Base-by-base conservation (phyloP, 306 rosid genomes). In the Malus sylvestris region DNA sequence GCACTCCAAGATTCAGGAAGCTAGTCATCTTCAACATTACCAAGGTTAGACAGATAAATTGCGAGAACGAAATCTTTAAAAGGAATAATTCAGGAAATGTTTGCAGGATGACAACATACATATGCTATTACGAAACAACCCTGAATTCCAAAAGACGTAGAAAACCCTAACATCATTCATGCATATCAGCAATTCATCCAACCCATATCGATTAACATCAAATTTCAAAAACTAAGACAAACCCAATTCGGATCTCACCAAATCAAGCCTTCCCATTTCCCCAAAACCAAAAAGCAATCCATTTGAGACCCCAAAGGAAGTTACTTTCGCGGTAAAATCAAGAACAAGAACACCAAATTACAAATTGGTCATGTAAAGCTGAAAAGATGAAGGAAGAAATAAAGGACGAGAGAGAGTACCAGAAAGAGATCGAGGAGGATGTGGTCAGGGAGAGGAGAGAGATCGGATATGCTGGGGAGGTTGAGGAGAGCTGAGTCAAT, bases 381-480 rank as follows among this genome's bases (percentile, higher is more conserved):
- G 61, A 8, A 57, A 57, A 57, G 11, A 19, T 25, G 68, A 45
- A 19, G 1, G 0, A 18, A 57, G 15, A 32, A 51, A 72, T 27
- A 69, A 49, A 15, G 35, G 64, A 29, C 45, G 77, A 46, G 6
- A 33, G 68, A 51, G 70, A 33, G 23, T 80, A 96, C 97, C 88
- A 73, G 80, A 72, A 92, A 92, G 80, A 92, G 97, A 33, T 96
- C 93, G 77, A 85, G 83, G 68, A 96, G 92, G 84, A 96, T 89
- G 83, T 96, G 99, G 82, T 91, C 97, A 68, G 99, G 98, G 73
- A 92, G 85, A 73, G 86, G 77, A 73, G 98, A 89, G 86, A 96
- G 98, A 92, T 96, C 99, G 82, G 93, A 68, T 87, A 95, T 75
- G 74, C 58, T 79, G 80, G 93, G 82, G 89, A 95, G 91, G 80